These are phyloP conservation scores for Dendrothele bispora DNA, from an alignment of 768 basidiomycete genomes.

Conservation along the genomic window DNA sequence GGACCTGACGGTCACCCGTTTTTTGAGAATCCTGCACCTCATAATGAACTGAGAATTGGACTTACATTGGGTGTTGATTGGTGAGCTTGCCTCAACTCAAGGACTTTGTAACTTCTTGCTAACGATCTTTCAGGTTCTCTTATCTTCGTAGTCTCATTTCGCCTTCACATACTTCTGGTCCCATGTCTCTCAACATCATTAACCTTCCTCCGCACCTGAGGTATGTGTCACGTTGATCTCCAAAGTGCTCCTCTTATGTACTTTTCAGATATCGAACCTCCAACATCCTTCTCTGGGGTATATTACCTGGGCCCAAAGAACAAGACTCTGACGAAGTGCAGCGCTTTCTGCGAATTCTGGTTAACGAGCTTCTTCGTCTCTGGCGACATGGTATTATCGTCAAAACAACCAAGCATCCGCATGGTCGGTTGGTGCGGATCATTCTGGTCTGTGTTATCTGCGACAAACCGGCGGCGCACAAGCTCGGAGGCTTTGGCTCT, in stretches of 20 bases:
- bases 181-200: slow-evolving; percentile 30
- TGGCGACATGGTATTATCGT: slow-evolving; percentile 23
- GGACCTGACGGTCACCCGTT: slow-evolving; percentile 26
- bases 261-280: slow-evolving; percentile 20
- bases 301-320: slow-evolving; percentile 29
- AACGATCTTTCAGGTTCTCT: slow-evolving; percentile 28
- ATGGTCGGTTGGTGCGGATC: slow-evolving; percentile 29
- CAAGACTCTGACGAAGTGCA: slow-evolving; percentile 25
- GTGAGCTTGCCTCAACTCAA: slow-evolving; percentile 21
- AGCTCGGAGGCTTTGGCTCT: slow-evolving; percentile 25
- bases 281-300: slow-evolving; percentile 22
- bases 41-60: slow-evolving; percentile 27
- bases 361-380: slow-evolving; percentile 24
- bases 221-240: slow-evolving; percentile 12
- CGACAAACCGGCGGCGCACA: too few species aligned
- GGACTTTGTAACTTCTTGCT: not conserved
- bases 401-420: slow-evolving; percentile 19
- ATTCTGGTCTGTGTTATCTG: slow-evolving; percentile 33
- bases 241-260: not conserved
- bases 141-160: slow-evolving; percentile 32
- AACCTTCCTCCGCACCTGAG: slow-evolving; percentile 27
- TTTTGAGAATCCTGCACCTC: slow-evolving; percentile 17
- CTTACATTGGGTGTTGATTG: slow-evolving; percentile 30
- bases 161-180: slow-evolving; percentile 33
- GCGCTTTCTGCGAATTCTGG: slow-evolving; percentile 19